Conservation (phyloP, 495 filamentous ascomycete species). For the Cairneyella variabilis region DNA sequence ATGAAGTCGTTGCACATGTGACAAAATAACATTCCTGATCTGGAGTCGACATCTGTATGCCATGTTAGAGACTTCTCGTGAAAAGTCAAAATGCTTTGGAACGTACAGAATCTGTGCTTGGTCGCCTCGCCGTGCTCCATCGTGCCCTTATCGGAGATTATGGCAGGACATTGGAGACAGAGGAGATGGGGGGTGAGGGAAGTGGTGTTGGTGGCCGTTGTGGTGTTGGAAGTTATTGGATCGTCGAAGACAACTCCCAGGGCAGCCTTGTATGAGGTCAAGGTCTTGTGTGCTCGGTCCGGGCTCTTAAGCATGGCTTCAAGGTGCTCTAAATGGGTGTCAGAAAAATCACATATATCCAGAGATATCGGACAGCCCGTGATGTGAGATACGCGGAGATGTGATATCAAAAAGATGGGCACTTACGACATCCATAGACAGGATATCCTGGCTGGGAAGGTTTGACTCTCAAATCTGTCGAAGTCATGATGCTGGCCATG, state of each 20-base stretch:
- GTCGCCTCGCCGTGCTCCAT: constrained; percentile 54
- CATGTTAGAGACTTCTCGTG: not conserved
- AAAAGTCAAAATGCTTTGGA: not conserved
- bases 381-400: no score
- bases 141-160: constrained; percentile 51
- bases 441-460: no score
- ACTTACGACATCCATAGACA: no score
- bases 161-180: constrained; percentile 65
- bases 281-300: no score
- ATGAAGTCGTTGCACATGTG: constrained; percentile 82
- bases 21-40: constrained; percentile 73
- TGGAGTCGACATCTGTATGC: constrained; percentile 72
- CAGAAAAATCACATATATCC: no score
- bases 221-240: constrained; percentile 47
- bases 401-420: no score
- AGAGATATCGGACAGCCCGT: no score
- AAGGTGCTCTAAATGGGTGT: no score
- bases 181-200: constrained; percentile 58
- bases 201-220: constrained; percentile 42
- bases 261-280: no score
- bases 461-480: no score
- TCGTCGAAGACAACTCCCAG: constrained; percentile 47
- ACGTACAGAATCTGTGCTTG: constrained; percentile 60
- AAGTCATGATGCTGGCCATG: no score
- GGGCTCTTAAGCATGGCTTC: no score